A percentile compares a stretch with the other conserved stretches of the same genome.
Conservation (phyloP, 2,329 filamentous ascomycete genomes). For the Diaporthe vaccinii region DNA sequence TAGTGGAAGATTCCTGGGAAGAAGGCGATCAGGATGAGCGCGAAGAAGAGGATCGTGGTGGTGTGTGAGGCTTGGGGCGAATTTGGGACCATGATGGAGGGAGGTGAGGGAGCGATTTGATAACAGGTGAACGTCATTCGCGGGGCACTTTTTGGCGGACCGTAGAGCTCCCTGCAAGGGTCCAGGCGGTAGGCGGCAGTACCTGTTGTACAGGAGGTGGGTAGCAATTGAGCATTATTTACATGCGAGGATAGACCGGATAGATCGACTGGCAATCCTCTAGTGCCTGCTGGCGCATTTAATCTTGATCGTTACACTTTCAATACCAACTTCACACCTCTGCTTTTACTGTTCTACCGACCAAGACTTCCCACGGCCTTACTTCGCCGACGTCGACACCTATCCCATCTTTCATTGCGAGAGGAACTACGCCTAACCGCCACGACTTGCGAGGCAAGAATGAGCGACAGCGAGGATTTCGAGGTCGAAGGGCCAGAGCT, state of each 20-base stretch:
- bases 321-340: neutral
- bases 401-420: neutral
- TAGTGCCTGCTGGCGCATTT: slow-evolving; percentile 25
- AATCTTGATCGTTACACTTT: neutral
- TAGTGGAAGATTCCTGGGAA: slow-evolving; percentile 68
- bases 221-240: slow-evolving; percentile 21
- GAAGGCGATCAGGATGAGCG: slow-evolving; percentile 64
- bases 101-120: slow-evolving; percentile 15
- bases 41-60: slow-evolving; percentile 60
- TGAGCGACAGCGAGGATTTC: slow-evolving; percentile 73
- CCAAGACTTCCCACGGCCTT: neutral
- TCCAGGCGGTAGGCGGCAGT: neutral
- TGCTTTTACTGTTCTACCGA: neutral
- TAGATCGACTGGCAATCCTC: neutral
- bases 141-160: slow-evolving; percentile 34
- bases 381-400: neutral
- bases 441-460: slow-evolving; percentile 47
- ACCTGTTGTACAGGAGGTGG: neutral
- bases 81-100: slow-evolving; percentile 22
- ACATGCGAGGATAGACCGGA: neutral
- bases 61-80: slow-evolving; percentile 42
- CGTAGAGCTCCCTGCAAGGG: slow-evolving; percentile 21
- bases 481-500: slow-evolving; percentile 68
- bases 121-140: slow-evolving; percentile 39
- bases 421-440: neutral